Evolutionary conservation across 148 eudicot species (phyloP).

Genomic region (Pharnaceum exiguum): DNA sequence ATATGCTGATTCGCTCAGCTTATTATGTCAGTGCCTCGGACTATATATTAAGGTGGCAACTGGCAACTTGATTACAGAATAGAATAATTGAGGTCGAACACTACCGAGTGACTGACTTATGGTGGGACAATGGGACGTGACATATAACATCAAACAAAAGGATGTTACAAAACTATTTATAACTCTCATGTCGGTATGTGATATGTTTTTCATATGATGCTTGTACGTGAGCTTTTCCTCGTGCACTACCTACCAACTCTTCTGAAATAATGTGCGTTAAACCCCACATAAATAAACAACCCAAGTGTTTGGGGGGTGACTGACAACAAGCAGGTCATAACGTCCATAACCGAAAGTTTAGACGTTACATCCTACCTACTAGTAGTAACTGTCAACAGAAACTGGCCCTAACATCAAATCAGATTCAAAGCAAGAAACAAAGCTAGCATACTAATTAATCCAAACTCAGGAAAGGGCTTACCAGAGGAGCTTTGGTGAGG

Average conservation of each 20-base stretch:
- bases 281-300: neutral
- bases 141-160: neutral
- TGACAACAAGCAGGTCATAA: neutral
- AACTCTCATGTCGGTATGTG: neutral
- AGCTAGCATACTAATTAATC: neutral
- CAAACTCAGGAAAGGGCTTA: constrained; percentile 28
- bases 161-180: neutral
- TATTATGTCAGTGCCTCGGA: no score
- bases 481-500: constrained; percentile 97
- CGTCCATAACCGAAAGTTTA: neutral
- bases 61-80: neutral
- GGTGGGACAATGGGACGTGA: constrained; percentile 7
- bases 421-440: neutral
- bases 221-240: neutral
- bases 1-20: no score
- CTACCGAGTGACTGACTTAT: neutral
- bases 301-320: neutral
- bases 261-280: neutral
- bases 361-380: constrained; percentile 11
- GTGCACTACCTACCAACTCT: constrained; percentile 7
- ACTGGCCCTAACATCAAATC: neutral
- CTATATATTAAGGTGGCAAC: no score
- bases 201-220: constrained; percentile 8
- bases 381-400: constrained; percentile 2
- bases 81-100: constrained; percentile 1